phyloP scores from a whole-genome alignment of 768 basidiomycete species.

The Lactarius indigo region DNA sequence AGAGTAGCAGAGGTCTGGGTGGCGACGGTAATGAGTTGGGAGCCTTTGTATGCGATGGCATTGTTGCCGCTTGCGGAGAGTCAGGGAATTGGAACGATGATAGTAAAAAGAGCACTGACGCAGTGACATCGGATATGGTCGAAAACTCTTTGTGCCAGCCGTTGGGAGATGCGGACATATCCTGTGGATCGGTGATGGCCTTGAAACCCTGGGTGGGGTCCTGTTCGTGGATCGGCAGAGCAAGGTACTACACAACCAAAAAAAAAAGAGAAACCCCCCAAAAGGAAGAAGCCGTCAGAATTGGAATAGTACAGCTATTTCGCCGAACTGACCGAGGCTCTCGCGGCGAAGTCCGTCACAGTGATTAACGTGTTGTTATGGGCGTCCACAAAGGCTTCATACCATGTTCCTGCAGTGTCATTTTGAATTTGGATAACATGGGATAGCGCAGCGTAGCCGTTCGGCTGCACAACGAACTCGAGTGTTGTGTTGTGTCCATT shows the following conservation, averaged over 20 bases:
- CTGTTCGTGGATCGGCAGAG: conserved; percentile 44
- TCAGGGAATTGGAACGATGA: neutral
- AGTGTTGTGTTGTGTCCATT: conserved; percentile 39
- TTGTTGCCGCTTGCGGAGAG: conserved; percentile 36
- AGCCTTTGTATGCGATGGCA: conserved; percentile 34
- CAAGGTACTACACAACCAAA: conserved; percentile 37
- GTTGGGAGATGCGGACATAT: conserved; percentile 51
- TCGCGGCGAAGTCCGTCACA: conserved; percentile 50
- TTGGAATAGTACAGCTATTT: neutral
- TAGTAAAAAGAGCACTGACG: conserved; percentile 11
- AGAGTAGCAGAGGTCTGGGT: conserved; percentile 37
- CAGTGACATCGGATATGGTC: conserved; percentile 34
- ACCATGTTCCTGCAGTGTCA: conserved; percentile 44
- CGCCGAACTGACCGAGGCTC: conserved; percentile 38
- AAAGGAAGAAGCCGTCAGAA: neutral
- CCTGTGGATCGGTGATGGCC: conserved; percentile 50
- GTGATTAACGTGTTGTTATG: conserved; percentile 48
- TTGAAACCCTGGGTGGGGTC: conserved; percentile 49
- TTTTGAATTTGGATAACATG: conserved; percentile 45
- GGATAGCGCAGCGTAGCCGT: conserved; percentile 39
- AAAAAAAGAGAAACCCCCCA: conserved; percentile 26
- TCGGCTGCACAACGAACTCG: conserved; percentile 41
- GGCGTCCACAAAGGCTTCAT: conserved; percentile 57
- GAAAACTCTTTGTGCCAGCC: conserved; percentile 50
- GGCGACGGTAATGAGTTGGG: conserved; percentile 27